Conservation (phyloP, 2,329 filamentous ascomycete species). For the Trichoderma sp. region DNA sequence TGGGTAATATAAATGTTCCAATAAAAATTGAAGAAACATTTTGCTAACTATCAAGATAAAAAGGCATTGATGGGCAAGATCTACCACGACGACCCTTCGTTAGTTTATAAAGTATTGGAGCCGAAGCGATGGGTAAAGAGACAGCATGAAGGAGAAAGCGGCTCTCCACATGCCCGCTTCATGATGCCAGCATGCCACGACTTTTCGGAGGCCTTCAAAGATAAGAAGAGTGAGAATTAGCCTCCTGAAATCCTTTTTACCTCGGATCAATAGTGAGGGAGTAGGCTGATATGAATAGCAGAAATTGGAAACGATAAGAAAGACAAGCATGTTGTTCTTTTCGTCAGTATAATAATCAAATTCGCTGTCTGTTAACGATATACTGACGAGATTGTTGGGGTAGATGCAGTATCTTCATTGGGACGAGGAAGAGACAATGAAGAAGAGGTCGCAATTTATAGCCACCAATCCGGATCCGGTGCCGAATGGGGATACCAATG, state of each 20-base stretch:
- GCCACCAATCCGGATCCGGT: not conserved
- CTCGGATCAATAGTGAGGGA: not conserved
- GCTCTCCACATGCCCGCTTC: not conserved
- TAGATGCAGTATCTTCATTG: constrained; percentile 2
- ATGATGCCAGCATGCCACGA: not conserved
- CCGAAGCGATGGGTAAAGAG: not conserved
- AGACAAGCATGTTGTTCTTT: not conserved
- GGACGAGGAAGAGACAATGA: not conserved
- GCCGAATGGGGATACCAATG: too few relatives aligned
- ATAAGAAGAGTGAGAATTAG: not conserved
- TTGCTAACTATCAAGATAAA: not conserved
- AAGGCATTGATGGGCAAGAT: not conserved
- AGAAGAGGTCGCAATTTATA: not conserved
- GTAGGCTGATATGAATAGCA: not conserved
- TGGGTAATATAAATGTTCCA: not conserved
- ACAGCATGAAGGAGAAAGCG: not conserved
- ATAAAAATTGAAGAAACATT: rapidly evolving
- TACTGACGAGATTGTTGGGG: not conserved
- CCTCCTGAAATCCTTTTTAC: rapidly evolving
- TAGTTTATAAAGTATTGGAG: not conserved
- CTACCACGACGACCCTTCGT: not conserved
- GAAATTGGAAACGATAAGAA: not conserved
- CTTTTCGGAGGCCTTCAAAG: not conserved
- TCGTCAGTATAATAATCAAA: not conserved
- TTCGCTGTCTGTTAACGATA: not conserved